phyloP scores from a whole-genome alignment of 2,329 filamentous ascomycete species.

The Corynespora cassiicola region DNA sequence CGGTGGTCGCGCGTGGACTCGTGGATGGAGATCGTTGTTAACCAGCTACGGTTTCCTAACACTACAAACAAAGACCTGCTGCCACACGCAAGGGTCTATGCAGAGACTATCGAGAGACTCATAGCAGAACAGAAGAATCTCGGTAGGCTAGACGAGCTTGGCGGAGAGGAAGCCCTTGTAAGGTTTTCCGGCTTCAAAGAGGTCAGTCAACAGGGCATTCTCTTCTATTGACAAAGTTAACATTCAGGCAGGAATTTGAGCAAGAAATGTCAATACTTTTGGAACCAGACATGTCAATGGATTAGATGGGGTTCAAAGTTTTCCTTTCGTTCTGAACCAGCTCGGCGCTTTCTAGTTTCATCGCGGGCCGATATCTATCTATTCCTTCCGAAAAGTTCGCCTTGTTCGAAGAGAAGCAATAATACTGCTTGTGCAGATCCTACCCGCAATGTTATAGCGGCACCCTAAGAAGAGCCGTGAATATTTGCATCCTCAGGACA shows the following conservation, averaged over 20 bases:
- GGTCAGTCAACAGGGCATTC: conserved; percentile 11
- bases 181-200: conserved; percentile 17
- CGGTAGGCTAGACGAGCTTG: conserved; percentile 11
- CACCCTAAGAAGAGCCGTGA: too few relatives aligned
- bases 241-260: conserved; percentile 9
- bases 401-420: too few relatives aligned
- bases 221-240: conserved; percentile 2
- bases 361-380: too few relatives aligned
- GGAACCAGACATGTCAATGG: too few relatives aligned
- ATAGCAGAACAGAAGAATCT: conserved; percentile 9
- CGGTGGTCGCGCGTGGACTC: conserved; percentile 17
- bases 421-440: too few relatives aligned
- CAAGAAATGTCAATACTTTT: too few relatives aligned
- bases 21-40: conserved; percentile 16
- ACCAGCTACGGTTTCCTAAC: conserved; percentile 16
- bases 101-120: conserved; percentile 15
- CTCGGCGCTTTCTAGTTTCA: too few relatives aligned
- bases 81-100: conserved; percentile 12
- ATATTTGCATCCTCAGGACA: too few relatives aligned
- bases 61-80: conserved; percentile 16
- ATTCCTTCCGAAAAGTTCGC: too few relatives aligned
- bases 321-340: too few relatives aligned
- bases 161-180: conserved; percentile 12
- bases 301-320: too few relatives aligned
- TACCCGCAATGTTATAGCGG: too few relatives aligned